Base-by-base conservation (phyloP, 805 yeast genomes). In the Hanseniaspora meyeri region DNA sequence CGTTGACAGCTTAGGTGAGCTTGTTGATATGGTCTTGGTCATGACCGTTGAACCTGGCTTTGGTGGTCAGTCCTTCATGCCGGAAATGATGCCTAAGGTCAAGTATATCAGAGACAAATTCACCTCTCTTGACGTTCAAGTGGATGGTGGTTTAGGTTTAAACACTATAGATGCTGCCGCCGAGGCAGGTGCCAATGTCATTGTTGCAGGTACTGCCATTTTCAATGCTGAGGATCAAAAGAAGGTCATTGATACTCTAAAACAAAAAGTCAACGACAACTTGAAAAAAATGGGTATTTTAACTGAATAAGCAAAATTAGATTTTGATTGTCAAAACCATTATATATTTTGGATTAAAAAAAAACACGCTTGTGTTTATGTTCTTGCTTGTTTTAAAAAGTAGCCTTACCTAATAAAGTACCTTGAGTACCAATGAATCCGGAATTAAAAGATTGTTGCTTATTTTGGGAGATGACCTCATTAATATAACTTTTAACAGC, bases 1-100 rank as follows among this genome's bases (percentile, higher is more conserved):
- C 2, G 76, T 90, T 45, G 82, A 75, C 64, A 90, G 87, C 32
- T 72, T 87, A 59, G 91, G 83, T 29, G 83, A 83, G 49, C 73
- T 79, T 57, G 75, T 91, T 62, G 97, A 93, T 69, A 87, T 91
- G 96, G 90, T 87, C n/a, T 76, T 93, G 58, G 84, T 93, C 45
- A 93, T 91, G 97, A 93, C 98, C 2, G 97, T 93, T 38, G 98
- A 93, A 72, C 98, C 98, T 14, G 98, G 98, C 0, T 91, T 93
- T 68, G 98, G 98, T 24, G 98, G 98, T 48, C 98, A 93, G 72
- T 85, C 85, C 69, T 93, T 93, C 75, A 89, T 87, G 96, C 73
- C 81, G 19, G 87, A 81, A 58, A 90, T 91, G 96, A 90, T 93
- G 97, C 88, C 95, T 60, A 91, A 91, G 72, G 97, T 91, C 50